Evolutionary conservation across 208 protist species (phyloP).

Genomic region (Trypanosoma avium): DNA sequence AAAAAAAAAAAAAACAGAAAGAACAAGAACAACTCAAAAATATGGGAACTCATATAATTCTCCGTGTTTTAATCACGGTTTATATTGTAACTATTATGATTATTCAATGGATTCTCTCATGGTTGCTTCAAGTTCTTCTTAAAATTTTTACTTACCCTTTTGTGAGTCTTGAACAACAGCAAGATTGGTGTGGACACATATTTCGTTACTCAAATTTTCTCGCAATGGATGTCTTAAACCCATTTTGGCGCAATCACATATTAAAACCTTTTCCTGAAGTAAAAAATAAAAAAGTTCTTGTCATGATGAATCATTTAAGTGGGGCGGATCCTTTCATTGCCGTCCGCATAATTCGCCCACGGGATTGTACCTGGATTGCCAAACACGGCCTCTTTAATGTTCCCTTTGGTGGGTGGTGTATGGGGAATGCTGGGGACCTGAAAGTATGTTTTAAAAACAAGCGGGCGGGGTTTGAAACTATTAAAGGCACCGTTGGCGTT

Average conservation of each 20-base stretch:
- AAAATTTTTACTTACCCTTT: conserved; percentile 67
- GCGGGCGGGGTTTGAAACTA: conserved; percentile 61
- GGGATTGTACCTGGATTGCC: conserved; percentile 77
- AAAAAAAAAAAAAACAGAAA: too few species aligned
- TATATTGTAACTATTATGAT: conserved; percentile 53
- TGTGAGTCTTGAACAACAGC: conserved; percentile 43
- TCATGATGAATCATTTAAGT: conserved; percentile 89
- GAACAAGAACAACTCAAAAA: conserved; percentile 2
- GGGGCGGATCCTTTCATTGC: conserved; percentile 76
- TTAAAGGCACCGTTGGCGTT: conserved; percentile 74
- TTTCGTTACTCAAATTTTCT: conserved; percentile 68
- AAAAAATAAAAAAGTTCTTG: conserved; percentile 60
- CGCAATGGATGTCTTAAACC: conserved; percentile 68
- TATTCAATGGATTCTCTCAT: conserved; percentile 62
- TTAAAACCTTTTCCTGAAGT: conserved; percentile 68
- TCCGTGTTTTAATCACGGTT: conserved; percentile 52
- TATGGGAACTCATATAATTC: conserved; percentile 22
- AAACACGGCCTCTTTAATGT: conserved; percentile 81
- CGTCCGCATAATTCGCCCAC: conserved; percentile 68
- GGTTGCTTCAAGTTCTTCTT: conserved; percentile 63
- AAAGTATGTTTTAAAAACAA: conserved; percentile 76
- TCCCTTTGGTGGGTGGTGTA: conserved; percentile 80
- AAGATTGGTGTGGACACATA: conserved; percentile 78
- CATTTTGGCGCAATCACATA: conserved; percentile 74
- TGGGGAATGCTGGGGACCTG: conserved; percentile 79